A percentile compares a stretch with the other conserved stretches of the same genome.
Evolutionary conservation across 768 basidiomycete genomes (phyloP).

Genomic region (Lactifluus pinguis): DNA sequence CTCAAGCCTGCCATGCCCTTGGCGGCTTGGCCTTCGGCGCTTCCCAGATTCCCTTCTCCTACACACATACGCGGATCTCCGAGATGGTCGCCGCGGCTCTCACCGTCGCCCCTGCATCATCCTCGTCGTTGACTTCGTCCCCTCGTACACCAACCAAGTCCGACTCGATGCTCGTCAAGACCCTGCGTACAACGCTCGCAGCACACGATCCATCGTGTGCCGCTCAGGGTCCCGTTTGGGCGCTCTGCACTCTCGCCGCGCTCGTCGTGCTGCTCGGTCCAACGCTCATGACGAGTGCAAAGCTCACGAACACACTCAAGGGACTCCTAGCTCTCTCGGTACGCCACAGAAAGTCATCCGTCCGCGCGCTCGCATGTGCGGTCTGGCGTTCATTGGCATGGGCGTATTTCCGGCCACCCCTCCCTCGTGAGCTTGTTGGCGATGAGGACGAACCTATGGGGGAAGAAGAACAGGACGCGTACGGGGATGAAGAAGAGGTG

Average conservation of each 20-base stretch:
- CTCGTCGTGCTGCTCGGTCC: conserved; percentile 61
- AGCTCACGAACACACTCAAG: conserved; percentile 38
- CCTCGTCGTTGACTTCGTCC: conserved; percentile 29
- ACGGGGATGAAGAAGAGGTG: conserved; percentile 20
- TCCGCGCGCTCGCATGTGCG: conserved; percentile 51
- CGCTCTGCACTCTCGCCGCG: conserved; percentile 53
- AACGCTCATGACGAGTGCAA: conserved; percentile 36
- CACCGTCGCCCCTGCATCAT: conserved; percentile 28
- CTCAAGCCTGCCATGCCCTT: conserved; percentile 68
- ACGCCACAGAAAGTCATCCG: conserved; percentile 53
- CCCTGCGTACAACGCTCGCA: conserved; percentile 53
- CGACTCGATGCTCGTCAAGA: conserved; percentile 52
- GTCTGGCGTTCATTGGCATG: conserved; percentile 61
- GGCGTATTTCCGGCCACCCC: conserved; percentile 54
- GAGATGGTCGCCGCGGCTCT: conserved; percentile 40
- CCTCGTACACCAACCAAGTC: conserved; percentile 20
- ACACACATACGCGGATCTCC: conserved; percentile 46
- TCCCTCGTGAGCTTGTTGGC: conserved; percentile 22
- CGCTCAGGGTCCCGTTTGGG: conserved; percentile 77
- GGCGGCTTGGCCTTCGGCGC: conserved; percentile 56
- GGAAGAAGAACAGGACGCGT: conserved; percentile 17
- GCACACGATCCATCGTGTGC: conserved; percentile 47
- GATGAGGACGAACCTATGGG: conserved; percentile 7
- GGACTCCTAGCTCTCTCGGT: conserved; percentile 46
- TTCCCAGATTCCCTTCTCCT: conserved; percentile 38